Evolutionary conservation across 2,329 filamentous ascomycete species (phyloP).

Genomic region (Colletotrichum paranaense): DNA sequence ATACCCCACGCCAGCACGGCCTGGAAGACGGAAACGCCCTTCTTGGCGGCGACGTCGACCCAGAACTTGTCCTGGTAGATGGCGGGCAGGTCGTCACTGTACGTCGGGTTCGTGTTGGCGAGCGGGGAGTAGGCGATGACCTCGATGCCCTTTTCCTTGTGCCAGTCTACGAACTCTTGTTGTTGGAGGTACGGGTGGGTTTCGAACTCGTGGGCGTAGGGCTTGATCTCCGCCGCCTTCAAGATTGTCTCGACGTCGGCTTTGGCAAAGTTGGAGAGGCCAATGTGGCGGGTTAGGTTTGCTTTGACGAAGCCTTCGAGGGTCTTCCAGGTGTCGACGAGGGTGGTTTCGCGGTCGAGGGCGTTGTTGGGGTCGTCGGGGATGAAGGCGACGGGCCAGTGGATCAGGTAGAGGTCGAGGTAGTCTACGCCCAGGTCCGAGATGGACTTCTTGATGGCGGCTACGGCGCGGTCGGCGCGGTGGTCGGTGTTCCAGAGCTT

Average conservation of each 20-base stretch:
- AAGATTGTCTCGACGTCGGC: constrained; percentile 29
- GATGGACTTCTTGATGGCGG: constrained; percentile 59
- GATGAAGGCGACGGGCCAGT: constrained; percentile 50
- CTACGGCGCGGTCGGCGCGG: constrained; percentile 43
- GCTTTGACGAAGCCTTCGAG: constrained; percentile 66
- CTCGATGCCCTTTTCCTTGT: constrained; percentile 46
- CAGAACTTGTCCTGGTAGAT: constrained; percentile 22
- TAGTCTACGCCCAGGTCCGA: constrained; percentile 60
- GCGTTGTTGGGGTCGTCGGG: constrained; percentile 40
- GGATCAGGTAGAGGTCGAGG: constrained; percentile 64
- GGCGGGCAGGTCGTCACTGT: constrained; percentile 43
- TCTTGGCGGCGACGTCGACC: constrained; percentile 42
- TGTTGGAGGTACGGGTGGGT: constrained; percentile 71
- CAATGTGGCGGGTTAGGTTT: constrained; percentile 66
- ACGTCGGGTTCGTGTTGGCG: constrained; percentile 48
- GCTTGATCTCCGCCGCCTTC: constrained; percentile 35
- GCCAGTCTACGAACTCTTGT: constrained; percentile 41
- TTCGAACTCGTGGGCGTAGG: constrained; percentile 42
- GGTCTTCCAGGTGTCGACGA: constrained; percentile 64
- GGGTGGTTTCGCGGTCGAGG: constrained; percentile 43
- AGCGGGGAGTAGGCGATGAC: constrained; percentile 48
- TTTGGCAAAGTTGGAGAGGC: constrained; percentile 68
- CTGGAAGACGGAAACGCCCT: constrained; percentile 46
- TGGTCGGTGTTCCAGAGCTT: constrained; percentile 73
- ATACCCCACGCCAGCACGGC: constrained; percentile 49